Evolutionary conservation across 106 monocot species (phyloP).

Genomic region (Acorus gramineus): DNA sequence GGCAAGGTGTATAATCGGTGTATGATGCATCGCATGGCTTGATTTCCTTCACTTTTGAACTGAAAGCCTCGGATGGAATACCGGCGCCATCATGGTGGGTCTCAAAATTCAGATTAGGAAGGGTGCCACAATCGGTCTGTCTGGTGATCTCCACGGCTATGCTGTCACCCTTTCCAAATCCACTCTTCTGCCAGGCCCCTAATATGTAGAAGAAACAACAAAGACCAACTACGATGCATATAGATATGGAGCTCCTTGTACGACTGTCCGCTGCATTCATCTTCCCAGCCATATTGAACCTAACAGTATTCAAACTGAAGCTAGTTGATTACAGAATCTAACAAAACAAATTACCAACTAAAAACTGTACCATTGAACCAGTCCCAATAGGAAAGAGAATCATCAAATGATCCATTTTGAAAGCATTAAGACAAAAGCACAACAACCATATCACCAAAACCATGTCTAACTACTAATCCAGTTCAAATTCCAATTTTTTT

Average conservation of each 20-base stretch:
- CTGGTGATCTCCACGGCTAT: constrained; percentile 23
- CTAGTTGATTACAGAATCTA: too few relatives aligned
- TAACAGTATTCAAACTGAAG: background rate
- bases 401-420: too few relatives aligned
- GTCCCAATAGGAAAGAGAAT: too few relatives aligned
- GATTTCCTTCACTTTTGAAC: constrained; percentile 7
- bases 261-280: constrained; percentile 11
- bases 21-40: constrained; percentile 13
- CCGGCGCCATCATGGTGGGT: constrained; percentile 19
- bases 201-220: constrained; percentile 31
- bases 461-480: too few relatives aligned
- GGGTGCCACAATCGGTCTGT: constrained; percentile 7
- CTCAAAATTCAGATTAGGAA: constrained; percentile 26
- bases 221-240: constrained; percentile 24
- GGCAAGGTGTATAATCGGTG: constrained; percentile 32
- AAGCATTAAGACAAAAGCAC: too few relatives aligned
- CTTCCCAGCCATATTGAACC: constrained; percentile 11
- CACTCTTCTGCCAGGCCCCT: constrained; percentile 35
- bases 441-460: too few relatives aligned
- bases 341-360: too few relatives aligned
- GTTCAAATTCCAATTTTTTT: too few relatives aligned
- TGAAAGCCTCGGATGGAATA: background rate
- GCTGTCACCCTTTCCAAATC: constrained; percentile 29
- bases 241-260: constrained; percentile 24
- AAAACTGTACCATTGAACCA: too few relatives aligned